Base-by-base conservation (phyloP, 2,329 filamentous ascomycete species). In the Phoma sp. region DNA sequence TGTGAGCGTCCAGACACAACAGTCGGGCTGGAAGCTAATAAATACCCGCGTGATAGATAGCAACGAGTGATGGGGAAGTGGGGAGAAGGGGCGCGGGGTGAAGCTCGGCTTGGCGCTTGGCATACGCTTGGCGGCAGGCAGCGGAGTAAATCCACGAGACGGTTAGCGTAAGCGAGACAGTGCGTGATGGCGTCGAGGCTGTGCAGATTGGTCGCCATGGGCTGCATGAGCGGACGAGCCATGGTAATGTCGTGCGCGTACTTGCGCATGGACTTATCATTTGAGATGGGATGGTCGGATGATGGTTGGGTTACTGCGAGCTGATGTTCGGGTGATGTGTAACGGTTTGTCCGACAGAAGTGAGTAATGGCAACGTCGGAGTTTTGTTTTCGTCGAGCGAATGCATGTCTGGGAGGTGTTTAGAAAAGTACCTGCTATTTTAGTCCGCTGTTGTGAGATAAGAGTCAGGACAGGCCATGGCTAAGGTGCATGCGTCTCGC, bases 121-220 rank as follows among this genome's bases (percentile, higher is more conserved):
- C 50, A 7, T n/a, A 12, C 18, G 32, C 51, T 54, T 54, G 45
- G 51, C 51, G 37, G 17, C 36, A 57, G 37, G 17, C 36, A 57
- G 60, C 61, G 63, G 61, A 65, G 59, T 59, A 52, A 62, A 33
- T 15, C 34, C 29, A 64, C 60, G 50, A 42, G 52, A 42, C 36
- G 54, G 15, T 28, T 53, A 53, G 50, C 38, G 37, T 48, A 47
- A 54, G 55, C 57, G 56, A 61, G 37, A 36, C 20, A 56, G 36
- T 66, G 66, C 66, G 64, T 68, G 62, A 62, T 55, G 67, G 68
- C 68, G 65, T 59, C 60, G 69, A 69, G 69, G 68, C 69, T 70
- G 67, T 71, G 69, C 56, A 60, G 42, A 49, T 29, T 48, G 53
- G 47, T 49, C 43, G 47, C 46, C 57, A 60, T 45, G 61, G 37